A percentile compares a stretch with the other conserved stretches of the same genome.
Evolutionary conservation across 306 rosid species (phyloP).

Genomic region (Trifolium fragiferum): DNA sequence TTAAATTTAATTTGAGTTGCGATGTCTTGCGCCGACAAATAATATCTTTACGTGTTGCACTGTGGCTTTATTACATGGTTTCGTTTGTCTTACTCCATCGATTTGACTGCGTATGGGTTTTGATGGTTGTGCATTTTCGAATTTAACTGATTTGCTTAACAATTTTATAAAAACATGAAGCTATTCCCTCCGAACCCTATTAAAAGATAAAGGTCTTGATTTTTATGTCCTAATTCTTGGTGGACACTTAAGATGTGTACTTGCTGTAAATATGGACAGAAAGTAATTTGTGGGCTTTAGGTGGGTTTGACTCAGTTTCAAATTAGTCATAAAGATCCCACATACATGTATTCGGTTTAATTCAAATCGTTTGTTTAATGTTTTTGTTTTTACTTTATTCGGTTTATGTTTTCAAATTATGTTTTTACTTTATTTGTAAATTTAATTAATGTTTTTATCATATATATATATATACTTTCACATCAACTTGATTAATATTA

Average conservation of each 20-base stretch:
- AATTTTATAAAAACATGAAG: background rate
- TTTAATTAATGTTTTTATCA: no score
- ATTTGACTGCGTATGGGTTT: constrained; percentile 30
- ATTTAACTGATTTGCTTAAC: constrained; percentile 23
- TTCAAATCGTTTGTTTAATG: background rate
- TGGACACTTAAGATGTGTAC: constrained; percentile 63
- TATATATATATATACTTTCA: background rate
- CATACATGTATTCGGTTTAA: no score
- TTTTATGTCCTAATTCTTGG: constrained; percentile 88
- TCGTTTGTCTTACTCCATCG: background rate
- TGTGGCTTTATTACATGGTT: background rate
- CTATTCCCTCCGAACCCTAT: no score
- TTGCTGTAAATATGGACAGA: constrained; percentile 83
- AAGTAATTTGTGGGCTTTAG: constrained; percentile 67
- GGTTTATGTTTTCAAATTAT: no score
- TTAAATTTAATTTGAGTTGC: background rate
- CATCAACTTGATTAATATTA: background rate
- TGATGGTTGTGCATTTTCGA: constrained; percentile 5
- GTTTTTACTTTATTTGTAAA: no score
- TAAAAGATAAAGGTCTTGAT: background rate
- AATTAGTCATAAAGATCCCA: constrained; percentile 61
- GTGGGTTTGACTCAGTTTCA: constrained; percentile 62
- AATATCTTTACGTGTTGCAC: background rate
- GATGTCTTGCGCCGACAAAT: background rate
- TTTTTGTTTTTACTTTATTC: background rate